Percentiles rank a stretch among this genome's conserved stretches.
Conservation (phyloP, 2,329 filamentous ascomycete species). For the Aspergillus nomiae region DNA sequence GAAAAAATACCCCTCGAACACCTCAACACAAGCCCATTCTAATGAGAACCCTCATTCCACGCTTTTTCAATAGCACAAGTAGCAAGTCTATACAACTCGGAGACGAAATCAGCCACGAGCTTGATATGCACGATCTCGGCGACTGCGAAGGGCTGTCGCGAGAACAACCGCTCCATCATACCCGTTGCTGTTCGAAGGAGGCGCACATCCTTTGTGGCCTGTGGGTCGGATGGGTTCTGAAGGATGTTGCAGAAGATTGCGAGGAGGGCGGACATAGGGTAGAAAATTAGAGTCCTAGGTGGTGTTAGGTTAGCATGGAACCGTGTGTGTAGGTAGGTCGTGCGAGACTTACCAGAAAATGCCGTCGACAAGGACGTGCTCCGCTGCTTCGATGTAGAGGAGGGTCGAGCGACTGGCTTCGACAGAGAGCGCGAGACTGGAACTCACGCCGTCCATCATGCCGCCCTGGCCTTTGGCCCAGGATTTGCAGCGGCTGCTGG, state of each 20-base stretch:
- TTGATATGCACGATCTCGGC: conserved; percentile 46
- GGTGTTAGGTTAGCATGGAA: neutral
- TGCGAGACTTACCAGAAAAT: conserved; percentile 51
- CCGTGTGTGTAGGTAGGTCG: neutral
- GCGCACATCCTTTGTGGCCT: conserved; percentile 50
- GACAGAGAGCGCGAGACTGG: conserved; percentile 56
- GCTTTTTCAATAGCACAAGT: conserved; percentile 48
- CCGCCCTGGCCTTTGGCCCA: conserved; percentile 38
- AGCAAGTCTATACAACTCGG: conserved; percentile 48
- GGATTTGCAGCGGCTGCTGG: conserved; percentile 54
- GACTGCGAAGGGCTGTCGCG: conserved; percentile 29
- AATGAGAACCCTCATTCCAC: conserved; percentile 29
- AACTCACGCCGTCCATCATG: conserved; percentile 52
- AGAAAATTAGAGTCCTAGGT: conserved; percentile 57
- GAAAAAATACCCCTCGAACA: neutral
- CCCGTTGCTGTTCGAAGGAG: conserved; percentile 47
- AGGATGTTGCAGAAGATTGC: conserved; percentile 60
- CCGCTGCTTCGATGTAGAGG: conserved; percentile 49
- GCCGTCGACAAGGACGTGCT: conserved; percentile 47
- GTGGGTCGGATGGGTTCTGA: conserved; percentile 47
- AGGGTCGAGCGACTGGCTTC: conserved; percentile 60
- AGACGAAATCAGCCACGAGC: conserved; percentile 47
- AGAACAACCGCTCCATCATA: conserved; percentile 45
- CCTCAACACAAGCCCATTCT: neutral
- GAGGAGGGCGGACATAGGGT: conserved; percentile 58